Conservation (phyloP, 1,139 yeast genomes). For the Pichia sp. region DNA sequence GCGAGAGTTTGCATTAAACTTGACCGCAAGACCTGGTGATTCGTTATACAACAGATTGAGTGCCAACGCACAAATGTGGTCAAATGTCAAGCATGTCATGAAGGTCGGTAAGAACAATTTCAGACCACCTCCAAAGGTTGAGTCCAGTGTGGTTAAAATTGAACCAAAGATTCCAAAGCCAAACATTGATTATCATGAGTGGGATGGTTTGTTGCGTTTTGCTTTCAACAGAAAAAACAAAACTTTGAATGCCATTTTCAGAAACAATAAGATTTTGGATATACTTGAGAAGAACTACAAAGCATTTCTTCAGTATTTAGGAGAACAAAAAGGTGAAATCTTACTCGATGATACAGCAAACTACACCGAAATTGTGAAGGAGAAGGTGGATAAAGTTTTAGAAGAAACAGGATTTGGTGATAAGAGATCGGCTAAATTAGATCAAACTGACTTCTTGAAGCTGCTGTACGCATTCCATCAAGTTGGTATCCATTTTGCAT, state of each 20-base stretch:
- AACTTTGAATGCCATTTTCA: constrained; percentile 90
- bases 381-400: constrained; percentile 59
- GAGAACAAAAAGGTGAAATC: constrained; percentile 46
- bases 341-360: constrained; percentile 43
- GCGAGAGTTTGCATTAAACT: constrained; percentile 89
- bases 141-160: constrained; percentile 88
- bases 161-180: constrained; percentile 93
- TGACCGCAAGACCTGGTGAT: constrained; percentile 95
- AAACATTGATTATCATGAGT: constrained; percentile 82
- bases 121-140: constrained; percentile 99
- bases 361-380: constrained; percentile 43
- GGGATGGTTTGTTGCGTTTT: constrained; percentile 93
- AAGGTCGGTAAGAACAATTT: constrained; percentile 95
- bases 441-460: constrained; percentile 87
- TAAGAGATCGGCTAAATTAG: constrained; percentile 89
- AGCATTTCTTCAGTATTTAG: constrained; percentile 59
- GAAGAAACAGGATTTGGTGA: constrained; percentile 74
- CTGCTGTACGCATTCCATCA: constrained; percentile 90
- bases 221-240: constrained; percentile 91
- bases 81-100: constrained; percentile 96
- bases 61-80: constrained; percentile 99
- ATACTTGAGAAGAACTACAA: constrained; percentile 85
- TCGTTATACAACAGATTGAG: constrained; percentile 83
- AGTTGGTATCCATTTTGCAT: constrained; percentile 95
- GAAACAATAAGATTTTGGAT: constrained; percentile 71